Conservation (phyloP, 176 grass and related monocot species). For the Bothriochloa decipiens region DNA sequence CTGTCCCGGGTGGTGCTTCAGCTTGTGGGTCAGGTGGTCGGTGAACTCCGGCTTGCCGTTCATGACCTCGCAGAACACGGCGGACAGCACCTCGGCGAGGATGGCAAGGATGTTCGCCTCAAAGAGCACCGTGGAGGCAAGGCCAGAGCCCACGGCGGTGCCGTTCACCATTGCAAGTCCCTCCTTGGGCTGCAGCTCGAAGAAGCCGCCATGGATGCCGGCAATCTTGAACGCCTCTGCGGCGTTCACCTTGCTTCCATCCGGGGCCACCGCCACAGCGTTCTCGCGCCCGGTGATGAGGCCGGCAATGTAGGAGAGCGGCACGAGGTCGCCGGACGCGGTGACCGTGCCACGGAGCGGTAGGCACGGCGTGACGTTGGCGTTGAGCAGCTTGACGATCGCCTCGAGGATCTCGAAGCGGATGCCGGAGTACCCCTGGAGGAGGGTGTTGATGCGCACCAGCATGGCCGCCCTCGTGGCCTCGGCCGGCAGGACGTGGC, state of each 20-base stretch:
- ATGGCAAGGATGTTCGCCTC: slow-evolving; percentile 63
- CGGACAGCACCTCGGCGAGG: slow-evolving; percentile 60
- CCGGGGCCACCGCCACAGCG: background rate
- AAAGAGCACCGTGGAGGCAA: slow-evolving; percentile 68
- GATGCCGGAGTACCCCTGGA: slow-evolving; percentile 89
- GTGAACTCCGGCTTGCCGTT: slow-evolving; percentile 82
- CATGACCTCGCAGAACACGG: slow-evolving; percentile 83
- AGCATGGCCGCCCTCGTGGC: too few relatives aligned
- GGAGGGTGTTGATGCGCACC: slow-evolving; percentile 35
- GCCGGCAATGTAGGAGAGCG: slow-evolving; percentile 63
- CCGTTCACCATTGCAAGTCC: slow-evolving; percentile 80
- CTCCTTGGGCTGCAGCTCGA: slow-evolving; percentile 77
- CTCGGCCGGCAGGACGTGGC: too few relatives aligned
- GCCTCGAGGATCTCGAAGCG: slow-evolving; percentile 88
- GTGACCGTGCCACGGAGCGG: slow-evolving; percentile 69
- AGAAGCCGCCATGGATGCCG: slow-evolving; percentile 48
- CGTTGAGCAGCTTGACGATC: slow-evolving; percentile 69
- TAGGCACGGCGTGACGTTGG: slow-evolving; percentile 79
- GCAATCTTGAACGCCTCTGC: slow-evolving; percentile 41
- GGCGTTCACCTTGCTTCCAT: slow-evolving; percentile 30
- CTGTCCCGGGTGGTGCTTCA: slow-evolving; percentile 84
- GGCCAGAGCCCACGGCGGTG: slow-evolving; percentile 71
- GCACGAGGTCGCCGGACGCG: slow-evolving; percentile 63
- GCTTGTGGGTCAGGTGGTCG: slow-evolving; percentile 80
- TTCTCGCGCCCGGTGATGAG: slow-evolving; percentile 49